Evolutionary conservation across 225 moss, liverwort and hornwort genomes (phyloP).

Genomic region (Neckera pumila): DNA sequence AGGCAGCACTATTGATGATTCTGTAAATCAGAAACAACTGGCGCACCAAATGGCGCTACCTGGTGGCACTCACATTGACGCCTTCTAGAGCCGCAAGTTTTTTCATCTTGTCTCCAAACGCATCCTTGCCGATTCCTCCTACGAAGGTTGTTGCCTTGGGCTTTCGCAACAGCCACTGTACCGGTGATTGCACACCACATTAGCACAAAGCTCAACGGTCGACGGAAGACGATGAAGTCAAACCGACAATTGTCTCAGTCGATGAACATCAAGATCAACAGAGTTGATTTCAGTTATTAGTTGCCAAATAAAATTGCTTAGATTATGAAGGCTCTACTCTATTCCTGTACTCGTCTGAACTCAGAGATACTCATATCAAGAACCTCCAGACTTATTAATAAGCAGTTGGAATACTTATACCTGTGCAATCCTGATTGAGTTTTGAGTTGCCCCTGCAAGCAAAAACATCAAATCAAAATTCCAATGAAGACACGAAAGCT

Average conservation of each 20-base stretch:
- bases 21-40: neutral
- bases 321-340: neutral
- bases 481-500: neutral
- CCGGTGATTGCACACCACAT: neutral
- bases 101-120: constrained; percentile 72
- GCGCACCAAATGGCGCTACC: constrained; percentile 39
- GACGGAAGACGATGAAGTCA: neutral
- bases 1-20: neutral
- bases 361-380: neutral
- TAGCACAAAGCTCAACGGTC: neutral
- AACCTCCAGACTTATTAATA: neutral
- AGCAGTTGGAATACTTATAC: constrained; percentile 9
- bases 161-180: constrained; percentile 75
- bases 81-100: constrained; percentile 58
- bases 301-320: neutral
- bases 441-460: constrained; percentile 78
- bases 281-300: neutral
- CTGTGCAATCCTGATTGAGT: constrained; percentile 86
- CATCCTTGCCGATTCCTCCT: constrained; percentile 86
- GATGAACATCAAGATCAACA: neutral
- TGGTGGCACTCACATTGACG: constrained; percentile 59
- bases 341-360: neutral
- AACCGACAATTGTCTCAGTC: neutral
- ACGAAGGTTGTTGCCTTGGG: constrained; percentile 77
- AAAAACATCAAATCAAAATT: neutral